Percentiles rank a stretch among this genome's conserved stretches.
Evolutionary conservation across 2,329 filamentous ascomycete species (phyloP).

Genomic region (Passalora sequoiae): DNA sequence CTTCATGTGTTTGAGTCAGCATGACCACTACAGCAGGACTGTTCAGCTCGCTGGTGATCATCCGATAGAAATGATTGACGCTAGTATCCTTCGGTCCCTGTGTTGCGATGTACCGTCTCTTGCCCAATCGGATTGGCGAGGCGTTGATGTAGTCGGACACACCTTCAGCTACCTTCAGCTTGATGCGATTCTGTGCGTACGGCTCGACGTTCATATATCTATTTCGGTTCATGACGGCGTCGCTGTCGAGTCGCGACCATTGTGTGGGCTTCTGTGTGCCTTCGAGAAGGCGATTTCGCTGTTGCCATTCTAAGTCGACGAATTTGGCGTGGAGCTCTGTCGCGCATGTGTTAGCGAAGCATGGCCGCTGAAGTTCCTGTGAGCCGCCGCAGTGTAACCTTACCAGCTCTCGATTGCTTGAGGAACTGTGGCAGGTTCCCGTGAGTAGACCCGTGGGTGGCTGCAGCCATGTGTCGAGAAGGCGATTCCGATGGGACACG

Average conservation of each 20-base stretch:
- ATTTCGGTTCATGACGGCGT: conserved; percentile 61
- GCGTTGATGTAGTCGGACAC: conserved; percentile 52
- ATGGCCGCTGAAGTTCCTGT: no score
- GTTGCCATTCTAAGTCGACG: conserved; percentile 56
- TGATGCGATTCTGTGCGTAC: conserved; percentile 80
- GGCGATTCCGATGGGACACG: conserved; percentile 1
- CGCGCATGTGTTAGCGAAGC: no score
- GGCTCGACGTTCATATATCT: conserved; percentile 87
- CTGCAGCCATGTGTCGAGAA: conserved; percentile 17
- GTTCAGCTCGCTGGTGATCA: conserved; percentile 65
- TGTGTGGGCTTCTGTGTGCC: conserved; percentile 43
- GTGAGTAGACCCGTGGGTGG: conserved; percentile 9
- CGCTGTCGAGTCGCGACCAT: conserved; percentile 55
- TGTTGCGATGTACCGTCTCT: conserved; percentile 76
- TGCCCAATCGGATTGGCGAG: conserved; percentile 42
- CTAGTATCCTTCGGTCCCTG: conserved; percentile 74
- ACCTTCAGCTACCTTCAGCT: conserved; percentile 68
- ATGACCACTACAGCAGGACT: conserved; percentile 75
- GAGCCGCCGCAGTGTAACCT: no score
- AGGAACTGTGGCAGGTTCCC: conserved; percentile 50
- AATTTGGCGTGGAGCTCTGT: conserved; percentile 58
- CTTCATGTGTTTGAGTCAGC: conserved; percentile 84
- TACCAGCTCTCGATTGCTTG: conserved; percentile 45
- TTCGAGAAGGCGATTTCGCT: conserved; percentile 51
- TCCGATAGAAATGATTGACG: conserved; percentile 84